phyloP scores from a whole-genome alignment of 192 early-diverging fungal species.

The Coemansia sp. region DNA sequence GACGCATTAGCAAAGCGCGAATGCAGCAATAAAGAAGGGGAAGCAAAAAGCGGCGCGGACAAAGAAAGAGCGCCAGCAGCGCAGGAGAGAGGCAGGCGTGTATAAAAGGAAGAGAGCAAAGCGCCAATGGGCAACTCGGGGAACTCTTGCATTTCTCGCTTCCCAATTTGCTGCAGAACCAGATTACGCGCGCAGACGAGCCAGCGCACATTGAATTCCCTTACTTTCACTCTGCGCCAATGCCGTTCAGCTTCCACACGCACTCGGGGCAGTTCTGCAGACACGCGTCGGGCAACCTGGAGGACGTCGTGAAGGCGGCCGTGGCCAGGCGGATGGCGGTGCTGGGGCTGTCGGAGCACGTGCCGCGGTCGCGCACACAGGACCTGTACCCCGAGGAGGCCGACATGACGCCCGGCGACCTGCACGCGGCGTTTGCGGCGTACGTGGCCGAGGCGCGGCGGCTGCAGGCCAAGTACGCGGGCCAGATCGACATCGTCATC shows the following conservation, averaged over 20 bases:
- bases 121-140: not conserved
- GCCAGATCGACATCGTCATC: constrained; percentile 64
- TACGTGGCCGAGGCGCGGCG: constrained; percentile 72
- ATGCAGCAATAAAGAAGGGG: too few relatives aligned
- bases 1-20: too few relatives aligned
- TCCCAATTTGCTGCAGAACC: not conserved
- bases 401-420: constrained; percentile 60
- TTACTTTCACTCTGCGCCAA: too few relatives aligned
- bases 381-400: constrained; percentile 95
- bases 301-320: constrained; percentile 76
- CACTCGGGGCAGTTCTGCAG: constrained; percentile 96
- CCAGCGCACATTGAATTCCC: too few relatives aligned
- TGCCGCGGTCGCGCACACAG: constrained; percentile 68
- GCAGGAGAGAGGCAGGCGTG: too few relatives aligned
- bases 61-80: too few relatives aligned
- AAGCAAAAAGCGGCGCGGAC: not conserved
- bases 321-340: constrained; percentile 65
- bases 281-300: constrained; percentile 83
- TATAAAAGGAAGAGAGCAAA: too few relatives aligned
- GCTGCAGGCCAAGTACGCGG: constrained; percentile 61
- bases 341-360: constrained; percentile 90
- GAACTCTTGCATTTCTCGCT: not conserved
- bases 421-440: constrained; percentile 57
- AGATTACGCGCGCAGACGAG: too few relatives aligned
- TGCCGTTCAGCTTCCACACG: constrained; percentile 85